These are phyloP conservation scores for Plasmodium fragile DNA, from an alignment of 169 alveolate genomes.

Conservation along the genomic window DNA sequence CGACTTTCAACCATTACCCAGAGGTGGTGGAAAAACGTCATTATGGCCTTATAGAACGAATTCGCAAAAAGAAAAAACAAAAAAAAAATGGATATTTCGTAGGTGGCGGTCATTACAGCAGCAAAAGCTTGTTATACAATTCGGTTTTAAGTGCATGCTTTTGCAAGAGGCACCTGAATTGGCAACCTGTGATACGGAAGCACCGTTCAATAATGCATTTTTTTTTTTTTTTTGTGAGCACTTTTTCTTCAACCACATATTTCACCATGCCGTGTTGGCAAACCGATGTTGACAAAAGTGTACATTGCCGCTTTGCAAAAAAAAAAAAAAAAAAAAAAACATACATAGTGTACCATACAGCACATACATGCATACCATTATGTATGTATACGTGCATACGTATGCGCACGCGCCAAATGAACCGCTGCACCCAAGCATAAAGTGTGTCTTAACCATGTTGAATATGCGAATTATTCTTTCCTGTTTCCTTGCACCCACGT, in stretches of 20 bases:
- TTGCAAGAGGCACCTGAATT: conserved; percentile 9
- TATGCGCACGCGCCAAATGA: not conserved
- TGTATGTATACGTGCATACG: not conserved
- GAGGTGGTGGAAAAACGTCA: not conserved
- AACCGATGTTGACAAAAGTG: conserved; percentile 23
- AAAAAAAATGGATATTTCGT: not conserved
- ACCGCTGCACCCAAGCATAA: not conserved
- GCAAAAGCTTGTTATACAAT: conserved; percentile 5
- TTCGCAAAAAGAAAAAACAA: not conserved
- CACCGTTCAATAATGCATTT: conserved; percentile 21
- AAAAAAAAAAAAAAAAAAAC: not conserved
- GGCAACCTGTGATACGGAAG: not conserved
- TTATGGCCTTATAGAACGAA: conserved; percentile 3
- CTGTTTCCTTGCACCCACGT: not conserved
- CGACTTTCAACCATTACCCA: not conserved
- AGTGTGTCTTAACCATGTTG: conserved; percentile 43
- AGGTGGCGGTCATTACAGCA: conserved; percentile 5
- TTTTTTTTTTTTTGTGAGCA: not conserved
- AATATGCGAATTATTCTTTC: conserved; percentile 6
- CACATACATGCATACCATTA: not conserved
- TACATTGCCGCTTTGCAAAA: conserved; percentile 3
- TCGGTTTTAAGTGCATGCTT: conserved; percentile 50
- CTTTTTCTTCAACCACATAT: conserved; percentile 58
- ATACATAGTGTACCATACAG: not conserved
- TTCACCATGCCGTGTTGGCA: conserved; percentile 4